These are phyloP conservation scores for Suhomyces kilbournensis DNA, from an alignment of 805 yeast genomes.

Conservation along the genomic window DNA sequence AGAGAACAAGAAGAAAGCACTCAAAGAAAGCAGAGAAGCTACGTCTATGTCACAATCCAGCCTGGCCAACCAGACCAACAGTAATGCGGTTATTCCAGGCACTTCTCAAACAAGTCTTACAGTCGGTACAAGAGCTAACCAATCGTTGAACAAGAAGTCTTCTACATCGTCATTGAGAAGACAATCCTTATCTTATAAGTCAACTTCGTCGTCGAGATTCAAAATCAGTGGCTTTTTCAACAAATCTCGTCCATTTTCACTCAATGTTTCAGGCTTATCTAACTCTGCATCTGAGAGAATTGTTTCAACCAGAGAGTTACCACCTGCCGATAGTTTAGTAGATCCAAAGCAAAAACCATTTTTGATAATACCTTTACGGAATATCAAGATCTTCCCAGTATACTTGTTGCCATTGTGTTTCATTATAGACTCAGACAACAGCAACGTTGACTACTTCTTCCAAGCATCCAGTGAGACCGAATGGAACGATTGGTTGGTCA, in stretches of 20 bases:
- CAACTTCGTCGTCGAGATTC: constrained; percentile 40
- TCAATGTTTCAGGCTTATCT: constrained; percentile 38
- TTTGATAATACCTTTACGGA: constrained; percentile 45
- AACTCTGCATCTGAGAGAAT: constrained; percentile 40
- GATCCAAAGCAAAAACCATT: constrained; percentile 52
- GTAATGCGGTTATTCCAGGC: background rate
- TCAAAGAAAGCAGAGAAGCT: constrained; percentile 14
- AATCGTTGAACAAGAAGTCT: constrained; percentile 25
- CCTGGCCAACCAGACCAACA: background rate
- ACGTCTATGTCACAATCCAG: background rate
- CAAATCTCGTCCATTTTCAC: constrained; percentile 60
- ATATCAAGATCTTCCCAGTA: constrained; percentile 49
- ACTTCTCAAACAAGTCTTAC: background rate
- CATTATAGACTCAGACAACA: constrained; percentile 44
- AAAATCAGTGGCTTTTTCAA: constrained; percentile 57
- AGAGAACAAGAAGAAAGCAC: constrained; percentile 33
- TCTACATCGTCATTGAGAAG: constrained; percentile 31
- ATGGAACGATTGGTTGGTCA: constrained; percentile 69
- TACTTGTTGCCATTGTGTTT: constrained; percentile 48
- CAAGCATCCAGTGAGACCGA: constrained; percentile 65
- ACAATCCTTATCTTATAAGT: constrained; percentile 39
- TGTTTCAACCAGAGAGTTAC: constrained; percentile 55
- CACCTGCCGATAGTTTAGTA: constrained; percentile 42
- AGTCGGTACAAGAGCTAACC: constrained; percentile 3
- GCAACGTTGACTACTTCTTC: constrained; percentile 55